Base-by-base conservation (phyloP, 1,284 basidiomycete species). In the Moniliella sp. region DNA sequence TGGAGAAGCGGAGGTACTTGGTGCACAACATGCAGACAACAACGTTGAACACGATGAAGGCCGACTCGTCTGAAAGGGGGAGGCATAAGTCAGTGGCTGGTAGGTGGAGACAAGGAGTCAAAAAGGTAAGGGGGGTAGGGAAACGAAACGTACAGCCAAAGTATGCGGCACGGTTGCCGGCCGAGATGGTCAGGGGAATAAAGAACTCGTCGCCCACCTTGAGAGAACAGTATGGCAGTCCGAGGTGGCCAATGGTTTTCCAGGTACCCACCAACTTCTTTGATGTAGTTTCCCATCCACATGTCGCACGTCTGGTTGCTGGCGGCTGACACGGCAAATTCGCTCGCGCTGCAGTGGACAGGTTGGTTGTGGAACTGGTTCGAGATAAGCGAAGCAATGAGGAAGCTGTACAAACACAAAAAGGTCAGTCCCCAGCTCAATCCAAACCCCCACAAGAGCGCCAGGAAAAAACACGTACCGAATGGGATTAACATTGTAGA, bases 211-310 rank as follows among this genome's bases (percentile, higher is more conserved):
- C 73, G 3, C 78, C 79, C 46, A 50, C 63, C 25, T 36, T 36
- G 56, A 71, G 78, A 46, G 73, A 69, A 50, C 78, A 82, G 54
- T 80, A 81, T n/a, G 67, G 66, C 58, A 80, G 83, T 4, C 48
- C 10, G 1, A n/a, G n/a, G n/a, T n/a, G n/a, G n/a, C n/a, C n/a
- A n/a, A n/a, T 70, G 69, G 58, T 86, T 77, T 43, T 76, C 67
- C 25, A 91, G 61, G 62, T 91, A 91, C 0, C 80, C 84, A 73
- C 74, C 44, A 70, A 68, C 2, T 61, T 62, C 45, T 4, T 75
- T 71, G 50, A 46, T 8, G 28, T 43, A 46, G 0, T 34, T 15
- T 4, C 28, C 25, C 1, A 35, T 32, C 40, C 40, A 88, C 3
- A 69, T 43, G 3, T 44, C 46, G 50, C 82, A 88, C 0, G 75